Evolutionary conservation across 192 early-diverging fungal species (phyloP), one percentile per base, ranked within the genome.

Genomic region (Linnemannia elongata): DNA sequence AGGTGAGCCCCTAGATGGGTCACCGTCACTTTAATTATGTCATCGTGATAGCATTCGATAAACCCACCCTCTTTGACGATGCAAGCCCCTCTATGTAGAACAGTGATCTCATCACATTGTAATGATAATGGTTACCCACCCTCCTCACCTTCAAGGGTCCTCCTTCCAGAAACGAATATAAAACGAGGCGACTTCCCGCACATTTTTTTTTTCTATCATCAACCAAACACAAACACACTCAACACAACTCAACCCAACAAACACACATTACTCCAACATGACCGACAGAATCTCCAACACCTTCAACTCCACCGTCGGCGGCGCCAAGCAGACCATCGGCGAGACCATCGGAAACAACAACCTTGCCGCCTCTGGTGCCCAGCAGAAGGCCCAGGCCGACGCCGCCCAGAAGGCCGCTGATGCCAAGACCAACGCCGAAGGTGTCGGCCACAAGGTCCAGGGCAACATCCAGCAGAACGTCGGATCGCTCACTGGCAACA

Each of bases 381-480:
- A 54, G 30, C 77, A 78, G 69, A 78, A 78, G 69, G 60, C 72
- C 18, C 73, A 75, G 35, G 79, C 79, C 36, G 73, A 42, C 4
- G 35, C 70, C 39, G 70, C 70, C 36, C 70, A 71, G 38, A 71
- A 41, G 70, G 30, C 39, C 1, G 79, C 72, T 6, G 57, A 74
- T 81, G 72, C 79, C 73, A 72, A 75, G 79, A 81, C 73, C n/a
- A 72, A 81, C 38, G 73, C 73, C 17, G 79, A 81, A 30, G 73
- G 80, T 24, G 18, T 73, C 0, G 80, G 73, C 66, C 72, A 81
- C 49, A 68, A 75, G 74, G 18, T 81, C 33, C 45, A 82, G 33
- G 74, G 68, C 4, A 6, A 60, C 0, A 15, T 42, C 68, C 47
- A 82, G 52, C 60, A 82, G 69, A 76, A 74, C 18, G 74, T 82